Evolutionary conservation across 768 basidiomycete genomes (phyloP).

Genomic region (Mycena chlorophos): DNA sequence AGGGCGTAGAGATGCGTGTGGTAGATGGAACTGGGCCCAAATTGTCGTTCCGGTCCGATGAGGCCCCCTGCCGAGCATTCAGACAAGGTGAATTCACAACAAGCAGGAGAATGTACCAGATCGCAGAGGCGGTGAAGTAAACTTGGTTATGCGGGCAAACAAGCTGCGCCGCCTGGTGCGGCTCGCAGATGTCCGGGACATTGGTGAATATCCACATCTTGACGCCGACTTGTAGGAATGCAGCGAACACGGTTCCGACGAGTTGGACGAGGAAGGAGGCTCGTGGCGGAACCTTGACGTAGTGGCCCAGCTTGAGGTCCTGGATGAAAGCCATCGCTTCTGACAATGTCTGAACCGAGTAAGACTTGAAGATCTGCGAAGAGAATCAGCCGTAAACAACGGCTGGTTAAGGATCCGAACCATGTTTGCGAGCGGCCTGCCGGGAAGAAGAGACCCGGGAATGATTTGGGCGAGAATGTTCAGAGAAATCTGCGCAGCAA

Average conservation of each 20-base stretch:
- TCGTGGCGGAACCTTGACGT: conserved; percentile 93
- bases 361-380: conserved; percentile 75
- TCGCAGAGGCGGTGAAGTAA: conserved; percentile 87
- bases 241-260: conserved; percentile 69
- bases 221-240: conserved; percentile 77
- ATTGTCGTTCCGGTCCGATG: conserved; percentile 77
- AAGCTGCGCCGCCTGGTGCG: conserved; percentile 59
- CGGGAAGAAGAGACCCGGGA: conserved; percentile 82
- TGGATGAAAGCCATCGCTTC: conserved; percentile 79
- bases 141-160: conserved; percentile 88
- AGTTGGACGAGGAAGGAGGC: conserved; percentile 84
- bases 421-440: conserved; percentile 92
- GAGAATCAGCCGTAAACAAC: neutral
- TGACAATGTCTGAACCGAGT: conserved; percentile 79
- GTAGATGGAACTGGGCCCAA: conserved; percentile 66
- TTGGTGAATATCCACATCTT: conserved; percentile 83
- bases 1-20: conserved; percentile 81
- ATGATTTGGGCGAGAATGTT: conserved; percentile 91
- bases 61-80: conserved; percentile 57
- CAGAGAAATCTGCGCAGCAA: conserved; percentile 76
- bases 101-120: conserved; percentile 64
- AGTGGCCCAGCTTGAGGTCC: conserved; percentile 90
- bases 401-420: conserved; percentile 29
- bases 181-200: conserved; percentile 68
- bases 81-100: no score